Percentiles rank a stretch among this genome's conserved stretches.
These are phyloP conservation scores for Citrus sp. DNA, from an alignment of 345 rosid genomes.

Conservation along the genomic window DNA sequence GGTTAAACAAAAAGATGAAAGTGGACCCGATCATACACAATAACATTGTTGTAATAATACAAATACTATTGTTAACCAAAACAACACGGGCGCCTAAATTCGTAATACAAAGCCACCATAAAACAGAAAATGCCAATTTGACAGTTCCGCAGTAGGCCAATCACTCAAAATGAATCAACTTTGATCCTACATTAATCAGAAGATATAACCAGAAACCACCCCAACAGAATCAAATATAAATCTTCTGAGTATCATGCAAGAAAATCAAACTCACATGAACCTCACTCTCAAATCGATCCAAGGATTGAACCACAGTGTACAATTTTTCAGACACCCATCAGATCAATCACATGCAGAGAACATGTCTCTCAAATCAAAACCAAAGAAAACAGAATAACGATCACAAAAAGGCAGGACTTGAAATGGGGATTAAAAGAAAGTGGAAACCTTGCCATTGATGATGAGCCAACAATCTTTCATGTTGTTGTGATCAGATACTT, in stretches of 20 bases:
- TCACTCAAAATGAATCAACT: neutral
- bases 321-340: slow-evolving; percentile 10
- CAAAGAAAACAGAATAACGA: neutral
- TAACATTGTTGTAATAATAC: neutral
- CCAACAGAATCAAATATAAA: neutral
- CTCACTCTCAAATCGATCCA: neutral
- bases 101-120: neutral
- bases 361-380: neutral
- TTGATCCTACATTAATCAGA: neutral
- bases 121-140: neutral
- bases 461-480: slow-evolving; percentile 66
- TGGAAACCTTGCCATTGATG: slow-evolving; percentile 55
- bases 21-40: too few species aligned
- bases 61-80: neutral
- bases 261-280: neutral
- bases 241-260: neutral
- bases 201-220: neutral
- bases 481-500: slow-evolving; percentile 61
- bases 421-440: neutral
- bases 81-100: neutral
- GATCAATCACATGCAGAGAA: slow-evolving; percentile 3
- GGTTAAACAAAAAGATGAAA: too few species aligned
- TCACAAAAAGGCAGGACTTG: neutral
- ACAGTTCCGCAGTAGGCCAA: neutral
- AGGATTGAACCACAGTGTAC: neutral